phyloP scores from a whole-genome alignment of 2,329 filamentous ascomycete species.

The Fonsecaea monophora region DNA sequence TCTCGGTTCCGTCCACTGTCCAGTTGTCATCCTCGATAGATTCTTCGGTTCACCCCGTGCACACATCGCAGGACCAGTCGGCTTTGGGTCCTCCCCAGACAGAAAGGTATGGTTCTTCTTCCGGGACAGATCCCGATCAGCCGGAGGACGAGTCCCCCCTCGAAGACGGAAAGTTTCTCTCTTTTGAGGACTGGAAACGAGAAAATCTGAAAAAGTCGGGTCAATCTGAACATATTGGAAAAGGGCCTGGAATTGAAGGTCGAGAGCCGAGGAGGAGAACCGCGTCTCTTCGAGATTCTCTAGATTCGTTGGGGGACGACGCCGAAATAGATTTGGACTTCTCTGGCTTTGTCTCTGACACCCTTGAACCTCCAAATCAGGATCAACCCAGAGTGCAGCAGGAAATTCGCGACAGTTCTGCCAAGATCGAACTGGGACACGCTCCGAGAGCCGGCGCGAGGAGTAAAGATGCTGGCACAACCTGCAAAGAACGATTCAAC shows the following conservation, averaged over 20 bases:
- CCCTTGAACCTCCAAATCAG: slow-evolving; percentile 44
- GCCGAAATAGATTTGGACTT: slow-evolving; percentile 82
- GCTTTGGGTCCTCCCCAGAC: slow-evolving; percentile 1
- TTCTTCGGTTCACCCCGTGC: neutral
- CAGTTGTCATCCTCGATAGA: neutral
- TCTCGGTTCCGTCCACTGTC: neutral
- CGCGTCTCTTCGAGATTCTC: slow-evolving; percentile 68
- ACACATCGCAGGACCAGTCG: neutral
- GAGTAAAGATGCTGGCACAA: slow-evolving; percentile 93
- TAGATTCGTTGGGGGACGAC: slow-evolving; percentile 85
- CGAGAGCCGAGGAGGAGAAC: slow-evolving; percentile 53
- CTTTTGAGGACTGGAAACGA: slow-evolving; percentile 98
- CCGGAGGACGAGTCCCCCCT: slow-evolving; percentile 68
- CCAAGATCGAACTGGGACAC: slow-evolving; percentile 51
- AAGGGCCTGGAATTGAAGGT: slow-evolving; percentile 51
- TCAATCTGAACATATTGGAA: slow-evolving; percentile 74
- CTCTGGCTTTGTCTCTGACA: slow-evolving; percentile 62
- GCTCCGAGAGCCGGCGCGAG: slow-evolving; percentile 65
- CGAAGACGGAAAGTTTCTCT: slow-evolving; percentile 84
- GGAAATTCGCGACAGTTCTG: slow-evolving; percentile 51
- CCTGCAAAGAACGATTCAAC: slow-evolving; percentile 96
- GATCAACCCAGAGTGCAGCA: slow-evolving; percentile 33
- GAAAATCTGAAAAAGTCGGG: slow-evolving; percentile 86
- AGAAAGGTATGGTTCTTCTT: slow-evolving; percentile 7
- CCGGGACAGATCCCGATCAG: slow-evolving; percentile 10